Conservation (phyloP, 2,329 filamentous ascomycete genomes). For the Gliomastix tumulicola region DNA sequence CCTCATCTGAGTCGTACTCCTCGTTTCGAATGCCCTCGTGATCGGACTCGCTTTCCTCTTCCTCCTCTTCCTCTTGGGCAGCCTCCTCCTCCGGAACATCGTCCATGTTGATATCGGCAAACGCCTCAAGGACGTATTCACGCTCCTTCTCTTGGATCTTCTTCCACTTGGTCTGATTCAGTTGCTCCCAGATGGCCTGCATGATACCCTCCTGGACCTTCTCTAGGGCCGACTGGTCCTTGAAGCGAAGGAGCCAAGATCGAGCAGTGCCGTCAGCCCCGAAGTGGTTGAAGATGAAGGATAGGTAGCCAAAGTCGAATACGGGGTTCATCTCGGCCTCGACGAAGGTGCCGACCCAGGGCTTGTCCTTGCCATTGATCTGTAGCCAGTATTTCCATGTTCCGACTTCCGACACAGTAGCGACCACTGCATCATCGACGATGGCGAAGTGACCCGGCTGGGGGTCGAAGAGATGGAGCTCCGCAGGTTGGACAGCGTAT, state of each 20-base stretch:
- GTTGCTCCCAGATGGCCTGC: constrained; percentile 92
- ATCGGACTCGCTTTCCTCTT: constrained; percentile 54
- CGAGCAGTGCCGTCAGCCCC: constrained; percentile 80
- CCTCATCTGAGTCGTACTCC: constrained; percentile 62
- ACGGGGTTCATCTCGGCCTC: constrained; percentile 92
- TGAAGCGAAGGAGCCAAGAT: constrained; percentile 93
- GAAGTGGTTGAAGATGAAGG: constrained; percentile 98
- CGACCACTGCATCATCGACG: constrained; percentile 68
- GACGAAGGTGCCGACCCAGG: constrained; percentile 83
- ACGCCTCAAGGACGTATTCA: constrained; percentile 91
- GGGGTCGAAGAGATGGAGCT: constrained; percentile 93
- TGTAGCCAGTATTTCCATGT: constrained; percentile 96
- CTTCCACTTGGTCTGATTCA: constrained; percentile 89
- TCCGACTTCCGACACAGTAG: constrained; percentile 78
- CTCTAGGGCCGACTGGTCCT: constrained; percentile 72
- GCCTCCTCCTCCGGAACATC: constrained; percentile 48
- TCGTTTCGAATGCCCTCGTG: constrained; percentile 64
- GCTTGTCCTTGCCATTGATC: constrained; percentile 65
- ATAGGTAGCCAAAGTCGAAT: constrained; percentile 98
- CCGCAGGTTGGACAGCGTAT: constrained; percentile 67
- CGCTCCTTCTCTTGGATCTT: constrained; percentile 89
- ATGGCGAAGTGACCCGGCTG: constrained; percentile 76
- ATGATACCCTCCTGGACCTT: constrained; percentile 90
- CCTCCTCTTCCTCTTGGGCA: constrained; percentile 42
- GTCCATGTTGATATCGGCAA: constrained; percentile 90